Base-by-base conservation (phyloP, 306 rosid genomes). In the Psophocarpus tetragonolobus region DNA sequence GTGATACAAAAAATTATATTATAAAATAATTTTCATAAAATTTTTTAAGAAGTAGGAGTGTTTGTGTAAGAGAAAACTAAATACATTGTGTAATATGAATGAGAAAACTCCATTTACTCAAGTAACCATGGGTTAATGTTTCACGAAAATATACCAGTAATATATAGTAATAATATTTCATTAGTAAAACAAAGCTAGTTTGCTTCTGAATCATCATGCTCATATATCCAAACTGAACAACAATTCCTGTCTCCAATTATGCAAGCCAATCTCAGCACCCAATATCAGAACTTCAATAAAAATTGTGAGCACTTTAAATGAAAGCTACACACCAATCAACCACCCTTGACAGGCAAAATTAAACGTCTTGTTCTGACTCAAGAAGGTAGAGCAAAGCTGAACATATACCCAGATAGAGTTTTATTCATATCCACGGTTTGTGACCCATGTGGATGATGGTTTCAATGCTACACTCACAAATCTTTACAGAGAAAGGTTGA, bases 361-460 rank as follows among this genome's bases (percentile, higher is more conserved):
- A 91, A 85, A 76, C 94, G 90, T 54, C 82, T 85, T 38, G 96
- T 84, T 80, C 83, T 94, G 0, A 74, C 82, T 39, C 83, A 77
- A 77, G 84, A 91, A 76, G 93, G 87, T 7, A 94, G 96, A 89
- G 73, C 89, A 29, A 93, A 93, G 68, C 85, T 91, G 9, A 86
- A 93, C 79, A 23, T 74, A 1, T 78, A 56, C 47, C 80, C 91
- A 12, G 98, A 93, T 32, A 68, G 87, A 93, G 0, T 93, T 93
- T 87, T 93, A 93, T 48, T 74, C 91, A 6, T 87, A 67, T 82
- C 97, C 98, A 4, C 89, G 98, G 13, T 85, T 91, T 15, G 97
- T 91, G 68, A 87, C 92, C 39, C 97, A 91, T 77, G 94, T 91
- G 0, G 91, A 90, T 74, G 93, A 88, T 80, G 85, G 67, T 32